A percentile compares a stretch with the other conserved stretches of the same genome.
Conservation (phyloP, 2,329 filamentous ascomycete genomes). For the Pseudogymnoascus pannorum region DNA sequence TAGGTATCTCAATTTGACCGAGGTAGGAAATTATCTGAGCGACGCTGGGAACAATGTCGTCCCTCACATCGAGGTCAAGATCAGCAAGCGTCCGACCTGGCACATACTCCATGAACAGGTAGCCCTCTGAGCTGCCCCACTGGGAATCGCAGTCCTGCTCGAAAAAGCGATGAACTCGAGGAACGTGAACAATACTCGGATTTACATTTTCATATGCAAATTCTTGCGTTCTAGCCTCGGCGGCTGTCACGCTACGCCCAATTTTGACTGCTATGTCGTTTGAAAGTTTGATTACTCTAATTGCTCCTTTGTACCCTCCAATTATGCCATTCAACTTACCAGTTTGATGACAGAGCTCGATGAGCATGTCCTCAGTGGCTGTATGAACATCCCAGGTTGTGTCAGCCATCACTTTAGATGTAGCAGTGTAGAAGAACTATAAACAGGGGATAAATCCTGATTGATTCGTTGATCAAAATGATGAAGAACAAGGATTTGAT, state of each 20-base stretch:
- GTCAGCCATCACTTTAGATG: background rate
- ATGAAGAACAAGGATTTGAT: background rate
- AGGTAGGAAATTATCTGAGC: slow-evolving; percentile 18
- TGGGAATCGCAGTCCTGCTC: background rate
- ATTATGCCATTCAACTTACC: slow-evolving; percentile 10
- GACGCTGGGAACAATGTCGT: slow-evolving; percentile 16
- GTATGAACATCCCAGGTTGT: slow-evolving; percentile 9
- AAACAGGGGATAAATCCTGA: background rate
- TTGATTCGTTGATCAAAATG: background rate
- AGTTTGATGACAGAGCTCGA: slow-evolving; percentile 11
- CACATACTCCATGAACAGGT: slow-evolving; percentile 25
- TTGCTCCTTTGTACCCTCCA: slow-evolving; percentile 11
- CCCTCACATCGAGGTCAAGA: slow-evolving; percentile 13
- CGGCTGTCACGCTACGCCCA: slow-evolving; percentile 16
- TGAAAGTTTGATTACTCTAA: slow-evolving; percentile 13
- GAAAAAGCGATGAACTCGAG: slow-evolving; percentile 20
- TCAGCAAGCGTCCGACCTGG: slow-evolving; percentile 17
- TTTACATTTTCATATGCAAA: slow-evolving; percentile 18
- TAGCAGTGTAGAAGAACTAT: background rate
- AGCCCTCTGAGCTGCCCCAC: slow-evolving; percentile 14
- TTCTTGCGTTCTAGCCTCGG: slow-evolving; percentile 20
- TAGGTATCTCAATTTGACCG: slow-evolving; percentile 10
- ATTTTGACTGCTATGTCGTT: slow-evolving; percentile 18
- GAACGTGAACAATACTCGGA: slow-evolving; percentile 19
- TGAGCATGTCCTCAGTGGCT: slow-evolving; percentile 14